A percentile compares a stretch with the other conserved stretches of the same genome.
phyloP scores from a whole-genome alignment of 495 filamentous ascomycete species.

The Tuber microsphaerosporum region DNA sequence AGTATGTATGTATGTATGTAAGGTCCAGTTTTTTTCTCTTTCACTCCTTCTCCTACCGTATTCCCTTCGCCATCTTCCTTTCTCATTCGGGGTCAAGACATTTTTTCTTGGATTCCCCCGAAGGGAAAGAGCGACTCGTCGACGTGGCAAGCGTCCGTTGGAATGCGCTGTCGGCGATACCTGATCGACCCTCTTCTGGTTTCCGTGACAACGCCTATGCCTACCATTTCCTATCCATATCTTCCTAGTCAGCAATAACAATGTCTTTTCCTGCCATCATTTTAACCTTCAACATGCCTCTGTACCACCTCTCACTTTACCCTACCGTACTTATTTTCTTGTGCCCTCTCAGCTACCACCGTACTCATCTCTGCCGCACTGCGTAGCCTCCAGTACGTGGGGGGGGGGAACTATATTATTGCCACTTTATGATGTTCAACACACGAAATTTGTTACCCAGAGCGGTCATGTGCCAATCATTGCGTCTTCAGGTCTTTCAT shows the following conservation, averaged over 20 bases:
- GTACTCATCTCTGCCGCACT: background rate
- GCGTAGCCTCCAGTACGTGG: background rate
- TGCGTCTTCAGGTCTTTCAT: background rate
- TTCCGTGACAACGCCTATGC: slow-evolving; percentile 33
- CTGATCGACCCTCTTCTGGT: slow-evolving; percentile 24
- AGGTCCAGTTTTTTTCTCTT: background rate
- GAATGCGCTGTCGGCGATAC: slow-evolving; percentile 34
- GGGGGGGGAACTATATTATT: background rate
- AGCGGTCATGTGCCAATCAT: slow-evolving; percentile 3
- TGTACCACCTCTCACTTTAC: background rate
- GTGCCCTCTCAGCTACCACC: background rate
- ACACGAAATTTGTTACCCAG: background rate
- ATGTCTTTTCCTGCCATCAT: background rate
- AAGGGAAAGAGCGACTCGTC: slow-evolving; percentile 12
- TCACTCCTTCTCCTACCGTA: background rate
- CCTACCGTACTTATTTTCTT: background rate
- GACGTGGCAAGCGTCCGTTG: slow-evolving; percentile 42
- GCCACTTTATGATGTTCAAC: background rate
- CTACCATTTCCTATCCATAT: slow-evolving; percentile 2
- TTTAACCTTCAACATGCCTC: slow-evolving; percentile 3
- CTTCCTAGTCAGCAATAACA: slow-evolving; percentile 2
- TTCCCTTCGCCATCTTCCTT: background rate
- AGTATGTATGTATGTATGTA: background rate
- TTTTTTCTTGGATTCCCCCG: background rate
- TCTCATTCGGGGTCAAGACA: background rate